phyloP scores from a whole-genome alignment of 495 filamentous ascomycete genomes.

The Niebla homalea region DNA sequence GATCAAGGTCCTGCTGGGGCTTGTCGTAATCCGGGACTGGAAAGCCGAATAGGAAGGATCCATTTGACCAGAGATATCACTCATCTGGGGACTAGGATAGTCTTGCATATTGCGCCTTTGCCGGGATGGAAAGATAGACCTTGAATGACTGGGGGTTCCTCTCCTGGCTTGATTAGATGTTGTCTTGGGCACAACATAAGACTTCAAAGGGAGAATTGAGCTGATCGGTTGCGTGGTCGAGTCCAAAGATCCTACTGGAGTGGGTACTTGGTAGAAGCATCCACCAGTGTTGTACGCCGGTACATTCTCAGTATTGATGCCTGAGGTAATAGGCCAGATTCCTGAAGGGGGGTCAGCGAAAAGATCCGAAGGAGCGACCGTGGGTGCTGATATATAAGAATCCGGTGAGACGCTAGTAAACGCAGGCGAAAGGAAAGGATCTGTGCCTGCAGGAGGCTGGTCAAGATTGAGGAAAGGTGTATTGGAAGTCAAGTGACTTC shows the following conservation, averaged over 20 bases:
- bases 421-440: not conserved
- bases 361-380: slow-evolving; percentile 5
- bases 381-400: slow-evolving; percentile 11
- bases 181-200: slow-evolving; percentile 11
- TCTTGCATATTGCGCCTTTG: slow-evolving; percentile 9
- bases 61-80: slow-evolving; percentile 12
- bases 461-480: slow-evolving; percentile 4
- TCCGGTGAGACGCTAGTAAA: slow-evolving; percentile 3
- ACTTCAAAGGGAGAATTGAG: not conserved
- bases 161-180: slow-evolving; percentile 1
- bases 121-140: not conserved
- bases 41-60: slow-evolving; percentile 11
- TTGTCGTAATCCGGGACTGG: slow-evolving; percentile 7
- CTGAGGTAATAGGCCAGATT: slow-evolving; percentile 13
- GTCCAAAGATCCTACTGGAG: not conserved
- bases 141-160: not conserved
- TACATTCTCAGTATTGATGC: slow-evolving; percentile 5
- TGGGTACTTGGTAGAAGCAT: slow-evolving; percentile 3
- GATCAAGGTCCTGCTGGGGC: slow-evolving; percentile 32
- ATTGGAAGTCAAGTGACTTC: slow-evolving; percentile 5
- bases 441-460: not conserved
- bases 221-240: slow-evolving; percentile 1
- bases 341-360: slow-evolving; percentile 7
- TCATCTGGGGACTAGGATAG: slow-evolving; percentile 16
- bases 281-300: slow-evolving; percentile 2